Evolutionary conservation across 495 filamentous ascomycete genomes (phyloP), one percentile per base, ranked within the genome.

Genomic region (Neurospora discreta): DNA sequence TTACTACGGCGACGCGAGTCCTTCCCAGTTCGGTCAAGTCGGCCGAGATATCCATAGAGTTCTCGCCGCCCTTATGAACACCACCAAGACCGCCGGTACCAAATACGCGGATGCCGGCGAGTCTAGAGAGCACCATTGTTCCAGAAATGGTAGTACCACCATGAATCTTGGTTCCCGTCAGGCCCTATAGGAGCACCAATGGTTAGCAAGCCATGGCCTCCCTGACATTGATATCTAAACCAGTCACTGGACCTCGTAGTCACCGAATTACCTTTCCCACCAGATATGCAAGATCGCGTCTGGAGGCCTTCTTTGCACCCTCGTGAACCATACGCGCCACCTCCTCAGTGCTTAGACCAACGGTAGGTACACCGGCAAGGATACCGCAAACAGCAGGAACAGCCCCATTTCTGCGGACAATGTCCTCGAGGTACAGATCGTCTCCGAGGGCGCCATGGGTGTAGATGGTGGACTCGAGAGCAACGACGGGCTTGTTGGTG

Each of bases 21-120:
- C 94, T 86, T n/a, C 95, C 93, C 39, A 99, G 87, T 82, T 99
- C 95, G 5, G 92, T 97, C 70, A 99, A 84, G 81, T 99, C 95
- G 39, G 95, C 95, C 72, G 94, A 97, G 68, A 98, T 89, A 78
- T 99, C 95, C 89, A 97, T 90, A 0, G 91, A 92, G 70, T 85
- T 86, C 79, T 97, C 91, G 18, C 87, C 95, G 67, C 92, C 95
- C 30, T 93, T 87, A 79, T 99, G 95, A n/a, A 99, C 95, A 68
- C 95, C 95, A 72, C 95, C 94, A 74, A 90, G 81, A 13, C 90
- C 88, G 13, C 87, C 95, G 13, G 95, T 98, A 3, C 93, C 95
- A 82, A 99, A 98, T 26, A 99, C 89, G 73, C 89, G 89, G 77
- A 99, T 97, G 2, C 95, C 95, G 68, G 93, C 95, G 73, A 93